These are phyloP conservation scores for Exidia glandulosa DNA, from an alignment of 768 basidiomycete genomes.

Conservation along the genomic window DNA sequence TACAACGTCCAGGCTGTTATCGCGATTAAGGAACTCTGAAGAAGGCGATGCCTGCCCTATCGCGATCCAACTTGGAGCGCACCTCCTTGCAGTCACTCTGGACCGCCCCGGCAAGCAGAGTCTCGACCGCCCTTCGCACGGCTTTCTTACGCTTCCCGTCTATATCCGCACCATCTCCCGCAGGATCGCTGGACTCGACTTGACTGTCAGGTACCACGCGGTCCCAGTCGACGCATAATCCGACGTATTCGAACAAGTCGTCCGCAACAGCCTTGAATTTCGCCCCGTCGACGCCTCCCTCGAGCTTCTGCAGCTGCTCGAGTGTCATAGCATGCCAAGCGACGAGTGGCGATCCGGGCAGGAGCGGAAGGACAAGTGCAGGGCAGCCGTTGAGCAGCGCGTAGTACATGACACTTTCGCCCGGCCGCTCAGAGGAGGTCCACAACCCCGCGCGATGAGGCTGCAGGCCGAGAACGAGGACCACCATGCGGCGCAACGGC, in stretches of 20 bases:
- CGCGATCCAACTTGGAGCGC: constrained; percentile 43
- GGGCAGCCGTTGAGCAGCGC: constrained; percentile 53
- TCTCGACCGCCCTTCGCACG: constrained; percentile 34
- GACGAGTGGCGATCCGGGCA: constrained; percentile 46
- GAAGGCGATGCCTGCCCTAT: constrained; percentile 52
- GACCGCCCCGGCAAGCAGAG: constrained; percentile 46
- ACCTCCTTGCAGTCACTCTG: constrained; percentile 44
- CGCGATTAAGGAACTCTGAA: constrained; percentile 54
- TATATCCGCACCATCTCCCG: background rate
- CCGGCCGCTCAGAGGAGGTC: constrained; percentile 47
- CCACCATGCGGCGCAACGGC: constrained; percentile 41
- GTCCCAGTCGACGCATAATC: constrained; percentile 53
- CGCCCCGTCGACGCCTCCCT: constrained; percentile 21
- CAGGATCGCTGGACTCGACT: background rate
- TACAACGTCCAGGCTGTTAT: no score
- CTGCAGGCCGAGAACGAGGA: constrained; percentile 45
- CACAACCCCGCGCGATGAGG: constrained; percentile 46
- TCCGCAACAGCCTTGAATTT: constrained; percentile 43
- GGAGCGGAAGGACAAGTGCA: constrained; percentile 47
- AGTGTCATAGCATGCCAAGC: constrained; percentile 56
- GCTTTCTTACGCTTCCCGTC: constrained; percentile 23
- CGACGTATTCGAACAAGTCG: constrained; percentile 47
- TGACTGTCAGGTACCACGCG: constrained; percentile 26
- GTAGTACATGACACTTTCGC: constrained; percentile 54
- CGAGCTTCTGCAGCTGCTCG: constrained; percentile 43